Evolutionary conservation across 805 yeast genomes (phyloP).

Genomic region (Scheffersomyces coipomensis): DNA sequence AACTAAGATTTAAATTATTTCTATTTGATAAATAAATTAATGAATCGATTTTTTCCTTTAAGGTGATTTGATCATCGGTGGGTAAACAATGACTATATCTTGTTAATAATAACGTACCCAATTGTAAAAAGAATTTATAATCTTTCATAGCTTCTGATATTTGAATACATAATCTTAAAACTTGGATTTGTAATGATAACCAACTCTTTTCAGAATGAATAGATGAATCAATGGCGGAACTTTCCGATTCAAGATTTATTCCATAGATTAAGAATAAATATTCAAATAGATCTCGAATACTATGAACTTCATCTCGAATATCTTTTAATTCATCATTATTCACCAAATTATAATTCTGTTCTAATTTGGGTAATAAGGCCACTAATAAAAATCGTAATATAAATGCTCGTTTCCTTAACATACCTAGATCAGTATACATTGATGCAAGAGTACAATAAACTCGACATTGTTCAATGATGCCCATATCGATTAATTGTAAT

Average conservation of each 20-base stretch:
- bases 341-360: slow-evolving; percentile 3
- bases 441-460: slow-evolving; percentile 67
- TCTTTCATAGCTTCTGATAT: slow-evolving; percentile 55
- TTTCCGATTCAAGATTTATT: slow-evolving; percentile 39
- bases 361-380: slow-evolving; percentile 43
- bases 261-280: slow-evolving; percentile 55
- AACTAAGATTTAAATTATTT: slow-evolving; percentile 21
- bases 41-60: slow-evolving; percentile 32
- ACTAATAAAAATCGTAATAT: slow-evolving; percentile 64
- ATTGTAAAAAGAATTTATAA: slow-evolving; percentile 30
- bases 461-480: slow-evolving; percentile 53
- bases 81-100: slow-evolving; percentile 55
- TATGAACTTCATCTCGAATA: slow-evolving; percentile 7
- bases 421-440: slow-evolving; percentile 59
- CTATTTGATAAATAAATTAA: slow-evolving; percentile 16
- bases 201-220: slow-evolving; percentile 35
- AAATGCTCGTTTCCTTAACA: slow-evolving; percentile 67
- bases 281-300: slow-evolving; percentile 44
- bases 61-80: slow-evolving; percentile 53
- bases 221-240: slow-evolving; percentile 15
- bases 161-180: slow-evolving; percentile 49
- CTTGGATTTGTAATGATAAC: slow-evolving; percentile 55
- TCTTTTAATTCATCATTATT: slow-evolving; percentile 4
- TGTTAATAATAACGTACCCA: slow-evolving; percentile 55
- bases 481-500: slow-evolving; percentile 34